Base-by-base conservation (phyloP, 345 rosid genomes). In the Laguncularia racemosa region DNA sequence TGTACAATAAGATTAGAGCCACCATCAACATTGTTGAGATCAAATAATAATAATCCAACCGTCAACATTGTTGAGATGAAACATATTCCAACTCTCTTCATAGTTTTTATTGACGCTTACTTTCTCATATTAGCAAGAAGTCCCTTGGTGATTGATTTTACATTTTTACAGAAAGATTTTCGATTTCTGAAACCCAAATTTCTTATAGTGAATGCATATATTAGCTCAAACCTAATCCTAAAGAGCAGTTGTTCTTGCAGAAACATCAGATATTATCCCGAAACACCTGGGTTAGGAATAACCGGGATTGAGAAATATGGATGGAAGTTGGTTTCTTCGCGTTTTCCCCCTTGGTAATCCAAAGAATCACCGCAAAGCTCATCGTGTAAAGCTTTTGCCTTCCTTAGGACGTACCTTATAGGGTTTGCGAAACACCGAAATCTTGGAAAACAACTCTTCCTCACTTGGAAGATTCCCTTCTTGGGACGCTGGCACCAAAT, bases 251-350 rank as follows among this genome's bases (percentile, higher is more conserved):
- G 16, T 14, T 28, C 16, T 28, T 26, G 26, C 0, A 46, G 4
- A 50, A 8, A 48, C 17, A 19, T 17, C 19, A 6, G 28, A 23
- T 23, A 23, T 23, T 23, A 23, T 3, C 28, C 28, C 48, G 56
- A 44, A 44, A 44, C 12, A 13, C 12, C 15, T 23, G 70, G 74
- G 23, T 65, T 62, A 16, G 69, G 79, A 5, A 73, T 28, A 21
- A 80, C 74, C 21, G 79, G 85, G 55, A 71, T 52, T 5, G 79
- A 75, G 72, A 82, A 77, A 67, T 75, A 77, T 20, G 83, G 79
- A 62, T 64, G 75, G 12, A 65, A 77, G 19, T 56, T 12, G 47
- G 46, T 51, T 63, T 44, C 48, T 40, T 56, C 57, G 44, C 38
- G 15, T 16, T 46, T 7, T 14, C 18, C 26, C 21, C 33, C 12